Base-by-base conservation (phyloP, 2,329 filamentous ascomycete species). In the Clarireedia monteithiana region DNA sequence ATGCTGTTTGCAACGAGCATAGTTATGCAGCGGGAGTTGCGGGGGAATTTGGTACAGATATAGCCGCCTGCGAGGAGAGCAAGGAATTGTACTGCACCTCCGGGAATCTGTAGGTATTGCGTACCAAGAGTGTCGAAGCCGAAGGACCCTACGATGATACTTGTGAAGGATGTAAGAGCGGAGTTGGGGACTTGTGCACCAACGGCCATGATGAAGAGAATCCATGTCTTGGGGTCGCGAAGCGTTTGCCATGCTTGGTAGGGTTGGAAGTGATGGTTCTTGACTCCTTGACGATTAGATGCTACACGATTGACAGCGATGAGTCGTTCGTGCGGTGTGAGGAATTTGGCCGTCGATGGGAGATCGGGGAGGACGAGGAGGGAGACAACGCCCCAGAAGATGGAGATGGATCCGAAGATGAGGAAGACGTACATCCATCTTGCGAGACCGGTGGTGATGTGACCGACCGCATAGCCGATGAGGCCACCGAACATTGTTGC, bases 331-430 rank as follows among this genome's bases (percentile, higher is more conserved):
- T 79, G 74, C 0, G 72, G 66, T 4, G 71, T 77, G 38, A 89
- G 74, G 64, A 83, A 86, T 58, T 77, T 79, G 2, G 84, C 82
- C 0, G 78, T 83, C 20, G 81, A 76, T 0, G 83, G 83, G 2
- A 77, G 74, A 64, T 89, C 82, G 0, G 85, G 80, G 1, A 89
- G 73, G 42, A 81, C 66, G 60, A 81, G 76, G 68, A 79, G 77
- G 14, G 79, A 79, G 2, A 77, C 67, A 7, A 84, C 67, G 0
- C 80, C 76, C 83, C 84, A 72, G 58, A 70, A 58, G 49, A 75
- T 69, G 34, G 79, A 80, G 56, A 82, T 74, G 59, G 78, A 75
- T 1, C 80, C 75, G 62, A 82, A 81, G 58, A 84, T 81, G 15
- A 83, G 61, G 68, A 82, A 85, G 20, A 82, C 74, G 57, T 80